Base-by-base conservation (phyloP, 1,284 basidiomycete species). In the Irpex sp. region DNA sequence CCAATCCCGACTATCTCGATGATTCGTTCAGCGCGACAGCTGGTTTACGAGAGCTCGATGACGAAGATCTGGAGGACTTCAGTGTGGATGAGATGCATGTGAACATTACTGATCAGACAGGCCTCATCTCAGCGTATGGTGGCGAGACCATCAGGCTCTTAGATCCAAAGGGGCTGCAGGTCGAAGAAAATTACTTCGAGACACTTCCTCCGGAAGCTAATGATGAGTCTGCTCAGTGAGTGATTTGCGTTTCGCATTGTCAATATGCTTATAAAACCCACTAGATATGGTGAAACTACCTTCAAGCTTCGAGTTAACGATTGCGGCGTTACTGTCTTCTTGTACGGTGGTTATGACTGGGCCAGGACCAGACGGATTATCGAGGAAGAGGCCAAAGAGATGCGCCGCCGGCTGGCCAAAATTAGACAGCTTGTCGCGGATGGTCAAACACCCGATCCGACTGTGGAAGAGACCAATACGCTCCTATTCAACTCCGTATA, bases 271-370 rank as follows among this genome's bases (percentile, higher is more conserved):
- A 66, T 59, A 35, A 65, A 2, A 66, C 60, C 35, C 61, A 51
- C 17, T 61, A 86, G 83, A 56, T 72, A 73, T 50, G 82, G 79
- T 5, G 81, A 84, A 31, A 82, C 83, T 5, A 78, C 74, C 17
- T 64, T 87, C 35, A 80, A 76, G 33, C 71, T 94, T 43, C 82
- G 85, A 19, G 68, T 93, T 1, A 80, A 84, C 54, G 77, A 90
- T 57, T 87, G 83, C 55, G 81, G 90, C 64, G 73, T 92, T 46
- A 83, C 81, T 0, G 70, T 97, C 37, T 81, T 88, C 63, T 80
- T 98, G 5, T 91, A 96, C 71, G 93, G 95, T 63, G 95, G 97
- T 0, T 99, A 95, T 70, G 97, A 99, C 72, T 99, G 97, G 95
- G 76, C 75, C 0, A 81, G 84, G 47, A 99, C 97, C 1, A 88